Evolutionary conservation across 352 stramenopile genomes (phyloP), one percentile per base, ranked within the genome.

Genomic region (Phytophthora ohioensis): DNA sequence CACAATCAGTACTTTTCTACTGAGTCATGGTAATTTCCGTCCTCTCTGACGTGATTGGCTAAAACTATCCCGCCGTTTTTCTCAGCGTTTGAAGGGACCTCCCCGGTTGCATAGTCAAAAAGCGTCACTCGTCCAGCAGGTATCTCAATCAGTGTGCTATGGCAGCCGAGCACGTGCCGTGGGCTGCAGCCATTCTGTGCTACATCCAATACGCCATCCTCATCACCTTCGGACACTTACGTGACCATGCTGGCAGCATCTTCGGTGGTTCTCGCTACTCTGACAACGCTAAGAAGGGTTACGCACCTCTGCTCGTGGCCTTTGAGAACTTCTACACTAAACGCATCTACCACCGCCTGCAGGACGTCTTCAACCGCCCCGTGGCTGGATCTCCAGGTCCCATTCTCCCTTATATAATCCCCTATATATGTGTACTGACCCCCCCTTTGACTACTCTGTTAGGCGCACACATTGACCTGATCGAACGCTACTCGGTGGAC

Each of bases 241-340:
- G 89, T 49, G 88, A 96, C 64, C 82, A 89, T 57, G 71, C 84
- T 9, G 89, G 80, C 27, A 75, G 73, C 57, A 70, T 92, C 69
- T 92, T 91, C 53, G 85, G 85, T 36, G 80, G 79, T 57, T 94
- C 88, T 45, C 84, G 89, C 47, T 95, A 95, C 70, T 85, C 74
- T 30, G 62, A 80, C 39, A 65, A 80, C 45, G 83, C 80, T n/a
- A 71, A 78, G 32, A 79, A 78, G 35, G 92, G 87, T 15, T 99
- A 96, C 75, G 95, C 97, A 31, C 87, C 94, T 9, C 81, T 99
- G 3, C 88, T 99, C 58, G 97, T 98, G 63, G 92, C 90, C 5
- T 99, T 96, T 81, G 98, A 99, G 67, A 99, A 98, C 78, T 99
- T 99, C 64, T 99, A 99, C 81, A 99, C 95, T 4, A 90, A 98